phyloP scores from a whole-genome alignment of 345 rosid genomes.

The Populus pruinosa region DNA sequence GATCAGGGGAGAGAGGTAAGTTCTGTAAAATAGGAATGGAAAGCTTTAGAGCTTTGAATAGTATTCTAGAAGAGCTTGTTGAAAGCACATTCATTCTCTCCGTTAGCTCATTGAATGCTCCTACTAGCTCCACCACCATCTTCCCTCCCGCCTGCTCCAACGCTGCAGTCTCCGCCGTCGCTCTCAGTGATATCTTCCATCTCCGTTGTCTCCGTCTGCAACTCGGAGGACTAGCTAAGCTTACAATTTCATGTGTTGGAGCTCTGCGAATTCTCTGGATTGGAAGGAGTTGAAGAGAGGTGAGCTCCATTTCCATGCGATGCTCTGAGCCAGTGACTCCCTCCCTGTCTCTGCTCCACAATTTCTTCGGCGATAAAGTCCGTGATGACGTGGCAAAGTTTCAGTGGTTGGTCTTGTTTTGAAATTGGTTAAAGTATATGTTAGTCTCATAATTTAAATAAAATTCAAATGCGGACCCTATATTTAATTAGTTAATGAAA shows the following conservation, averaged over 20 bases:
- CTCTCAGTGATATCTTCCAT: neutral
- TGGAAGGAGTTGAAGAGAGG: neutral
- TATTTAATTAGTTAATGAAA: too few relatives aligned
- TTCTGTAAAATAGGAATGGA: conserved; percentile 72
- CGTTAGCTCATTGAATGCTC: conserved; percentile 82
- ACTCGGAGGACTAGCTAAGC: neutral
- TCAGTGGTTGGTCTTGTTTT: neutral
- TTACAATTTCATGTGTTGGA: neutral
- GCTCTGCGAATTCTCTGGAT: neutral
- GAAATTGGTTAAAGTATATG: neutral
- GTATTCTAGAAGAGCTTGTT: conserved; percentile 66
- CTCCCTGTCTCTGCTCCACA: too few relatives aligned
- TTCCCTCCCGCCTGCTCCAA: conserved; percentile 77
- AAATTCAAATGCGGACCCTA: neutral
- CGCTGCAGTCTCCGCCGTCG: conserved; percentile 18
- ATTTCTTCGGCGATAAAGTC: neutral
- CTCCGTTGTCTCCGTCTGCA: neutral
- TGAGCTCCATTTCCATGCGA: neutral
- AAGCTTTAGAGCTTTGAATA: conserved; percentile 79
- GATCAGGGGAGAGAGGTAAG: conserved; percentile 59
- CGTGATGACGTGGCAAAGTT: neutral
- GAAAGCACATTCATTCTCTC: conserved; percentile 82
- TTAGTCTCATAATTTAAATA: neutral
- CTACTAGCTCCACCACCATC: conserved; percentile 98
- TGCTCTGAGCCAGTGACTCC: neutral